phyloP scores from a whole-genome alignment of 106 monocot genomes.

The Posidonia australis region DNA sequence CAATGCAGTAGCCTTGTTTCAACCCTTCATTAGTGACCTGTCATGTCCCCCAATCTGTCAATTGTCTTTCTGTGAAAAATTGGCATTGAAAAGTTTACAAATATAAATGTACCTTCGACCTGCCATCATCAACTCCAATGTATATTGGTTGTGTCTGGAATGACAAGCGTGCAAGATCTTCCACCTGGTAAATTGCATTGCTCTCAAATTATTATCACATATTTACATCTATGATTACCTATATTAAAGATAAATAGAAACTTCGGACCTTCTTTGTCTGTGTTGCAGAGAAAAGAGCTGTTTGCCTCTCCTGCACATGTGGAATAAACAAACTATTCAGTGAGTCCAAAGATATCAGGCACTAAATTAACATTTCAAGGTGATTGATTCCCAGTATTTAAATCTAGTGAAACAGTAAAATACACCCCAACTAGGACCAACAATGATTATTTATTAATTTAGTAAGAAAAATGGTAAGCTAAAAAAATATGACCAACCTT shows the following conservation, averaged over 20 bases:
- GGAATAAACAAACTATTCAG: not conserved
- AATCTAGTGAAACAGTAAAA: not conserved
- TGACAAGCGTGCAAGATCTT: slow-evolving; percentile 72
- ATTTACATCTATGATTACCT: not conserved
- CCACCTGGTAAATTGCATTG: slow-evolving; percentile 39
- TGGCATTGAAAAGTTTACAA: not conserved
- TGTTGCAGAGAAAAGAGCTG: slow-evolving; percentile 86
- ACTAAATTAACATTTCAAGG: not conserved
- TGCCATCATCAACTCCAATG: slow-evolving; percentile 83
- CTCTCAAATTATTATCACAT: not conserved
- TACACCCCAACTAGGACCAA: not conserved
- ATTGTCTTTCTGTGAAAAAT: not conserved
- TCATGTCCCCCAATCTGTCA: not conserved
- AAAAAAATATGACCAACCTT: slow-evolving; percentile 31
- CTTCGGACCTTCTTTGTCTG: slow-evolving; percentile 77
- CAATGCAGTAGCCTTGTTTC: slow-evolving; percentile 77
- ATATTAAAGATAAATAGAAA: not conserved
- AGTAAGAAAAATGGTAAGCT: not conserved
- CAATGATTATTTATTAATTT: not conserved
- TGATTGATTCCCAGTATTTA: not conserved
- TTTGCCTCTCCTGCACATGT: slow-evolving; percentile 65
- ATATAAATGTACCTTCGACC: slow-evolving; percentile 39
- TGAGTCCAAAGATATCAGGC: not conserved
- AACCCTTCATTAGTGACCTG: slow-evolving; percentile 91
- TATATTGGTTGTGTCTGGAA: slow-evolving; percentile 59